Evolutionary conservation across 2,329 filamentous ascomycete species (phyloP), one percentile per base, ranked within the genome.

Genomic region (Seiridium cupressi): DNA sequence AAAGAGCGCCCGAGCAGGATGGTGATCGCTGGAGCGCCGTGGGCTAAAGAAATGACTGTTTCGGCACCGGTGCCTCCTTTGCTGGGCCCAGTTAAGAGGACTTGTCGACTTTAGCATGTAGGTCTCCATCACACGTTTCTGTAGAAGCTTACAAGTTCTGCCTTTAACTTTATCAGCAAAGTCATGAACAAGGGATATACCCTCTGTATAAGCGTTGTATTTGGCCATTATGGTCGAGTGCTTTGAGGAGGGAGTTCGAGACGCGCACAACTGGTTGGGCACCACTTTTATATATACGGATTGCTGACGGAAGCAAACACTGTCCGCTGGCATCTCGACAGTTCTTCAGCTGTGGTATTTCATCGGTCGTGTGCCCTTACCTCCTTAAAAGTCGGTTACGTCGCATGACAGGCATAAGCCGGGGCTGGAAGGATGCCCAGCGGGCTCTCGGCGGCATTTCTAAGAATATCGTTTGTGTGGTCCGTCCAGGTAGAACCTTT

Each of bases 1-100:
- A 58, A 61, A 11, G 68, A 68, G 51, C 70, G 69, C 10, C 70
- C 70, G 38, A 72, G 55, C 31, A 73, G 66, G 55, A 73, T 69
- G 31, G 72, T 63, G 38, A 67, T 61, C 3, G 69, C 69, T 18
- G 70, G 72, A 4, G 63, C 59, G 48, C 63, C 70, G 44, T 67
- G 63, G 26, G 71, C 71, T 8, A 72, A 66, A 8, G 70, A 71
- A 51, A 66, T 65, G 51, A 68, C 64, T 7, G 69, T 72, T 57
- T 73, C 70, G 35, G 70, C 70, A 35, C 71, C 72, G 18, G 72
- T 68, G 26, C 70, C 70, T 18, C 70, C 69, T 18, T 66, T 61
- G 40, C 67, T 72, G n/a, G 72, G 70, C 8, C 72, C 70, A 9
- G 72, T 73, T 38, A 73, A 62, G 60, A 73, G 67, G 60, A 73